These are phyloP conservation scores for Xylariaceae sp. DNA, from an alignment of 2,329 filamentous ascomycete genomes.

Conservation along the genomic window DNA sequence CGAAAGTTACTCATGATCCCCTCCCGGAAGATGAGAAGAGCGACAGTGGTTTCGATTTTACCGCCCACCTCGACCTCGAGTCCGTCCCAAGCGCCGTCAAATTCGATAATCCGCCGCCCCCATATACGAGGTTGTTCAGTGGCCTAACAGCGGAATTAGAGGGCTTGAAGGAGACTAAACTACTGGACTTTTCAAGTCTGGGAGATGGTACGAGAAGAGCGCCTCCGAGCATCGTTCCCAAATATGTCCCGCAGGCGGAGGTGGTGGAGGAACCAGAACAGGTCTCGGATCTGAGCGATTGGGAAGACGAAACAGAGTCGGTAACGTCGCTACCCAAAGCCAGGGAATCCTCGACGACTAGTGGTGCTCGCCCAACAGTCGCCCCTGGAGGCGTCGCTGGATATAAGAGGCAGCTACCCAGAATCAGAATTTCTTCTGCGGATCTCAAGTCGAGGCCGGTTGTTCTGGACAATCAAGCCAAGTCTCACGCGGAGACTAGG, in stretches of 20 bases:
- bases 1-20: slow-evolving; percentile 22
- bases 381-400: slow-evolving; percentile 5
- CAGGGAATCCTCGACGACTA: not conserved
- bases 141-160: slow-evolving; percentile 39
- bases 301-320: slow-evolving; percentile 42
- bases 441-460: slow-evolving; percentile 8
- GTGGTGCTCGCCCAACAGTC: slow-evolving; percentile 5
- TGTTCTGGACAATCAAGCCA: not conserved
- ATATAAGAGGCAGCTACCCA: slow-evolving; percentile 9
- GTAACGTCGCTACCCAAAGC: slow-evolving; percentile 6
- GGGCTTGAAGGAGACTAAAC: slow-evolving; percentile 25
- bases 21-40: slow-evolving; percentile 28
- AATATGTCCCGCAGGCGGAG: slow-evolving; percentile 11
- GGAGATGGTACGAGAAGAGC: slow-evolving; percentile 19
- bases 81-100: slow-evolving; percentile 29
- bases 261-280: slow-evolving; percentile 32
- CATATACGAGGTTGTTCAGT: slow-evolving; percentile 42
- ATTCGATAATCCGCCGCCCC: slow-evolving; percentile 30
- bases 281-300: slow-evolving; percentile 46
- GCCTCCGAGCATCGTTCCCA: slow-evolving; percentile 6
- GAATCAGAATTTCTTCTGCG: not conserved
- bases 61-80: slow-evolving; percentile 45
- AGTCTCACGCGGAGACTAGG: not conserved
- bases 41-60: slow-evolving; percentile 51
- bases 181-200: slow-evolving; percentile 28